A percentile compares a stretch with the other conserved stretches of the same genome.
phyloP scores from a whole-genome alignment of 768 basidiomycete species.

The Polyporus arcularius region DNA sequence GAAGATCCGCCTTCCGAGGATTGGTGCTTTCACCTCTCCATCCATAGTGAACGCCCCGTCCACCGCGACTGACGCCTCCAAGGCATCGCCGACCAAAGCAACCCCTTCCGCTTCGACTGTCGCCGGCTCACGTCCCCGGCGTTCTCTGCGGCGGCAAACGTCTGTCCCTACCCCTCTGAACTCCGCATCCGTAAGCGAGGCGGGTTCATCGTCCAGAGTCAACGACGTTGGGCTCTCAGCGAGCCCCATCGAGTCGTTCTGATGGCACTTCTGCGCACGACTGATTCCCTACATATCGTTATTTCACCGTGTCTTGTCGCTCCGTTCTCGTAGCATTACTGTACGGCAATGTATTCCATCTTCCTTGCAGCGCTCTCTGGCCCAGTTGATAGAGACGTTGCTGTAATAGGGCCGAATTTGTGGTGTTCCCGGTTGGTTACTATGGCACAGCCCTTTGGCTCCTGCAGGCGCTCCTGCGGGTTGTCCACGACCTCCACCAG shows the following conservation, averaged over 20 bases:
- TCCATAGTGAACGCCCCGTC: neutral
- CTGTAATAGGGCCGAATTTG: neutral
- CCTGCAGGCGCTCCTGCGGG: no score
- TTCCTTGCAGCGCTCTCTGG: neutral
- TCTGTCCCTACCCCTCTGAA: conserved; percentile 23
- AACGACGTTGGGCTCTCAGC: conserved; percentile 12
- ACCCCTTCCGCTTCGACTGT: neutral
- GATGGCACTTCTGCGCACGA: conserved; percentile 3
- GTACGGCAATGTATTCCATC: conserved; percentile 16
- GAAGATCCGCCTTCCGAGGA: conserved; percentile 33
- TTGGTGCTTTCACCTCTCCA: conserved; percentile 19
- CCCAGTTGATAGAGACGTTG: no score
- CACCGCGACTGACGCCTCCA: conserved; percentile 5
- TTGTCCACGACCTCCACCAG: no score
- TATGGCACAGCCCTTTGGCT: no score
- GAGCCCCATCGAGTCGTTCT: conserved; percentile 13
- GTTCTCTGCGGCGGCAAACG: conserved; percentile 22
- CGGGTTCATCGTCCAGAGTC: conserved; percentile 16
- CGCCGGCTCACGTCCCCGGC: conserved; percentile 17
- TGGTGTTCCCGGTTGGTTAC: neutral
- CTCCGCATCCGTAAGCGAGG: conserved; percentile 22
- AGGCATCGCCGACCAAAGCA: conserved; percentile 16
- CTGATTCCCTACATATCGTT: conserved; percentile 17
- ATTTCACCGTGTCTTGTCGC: conserved; percentile 15
- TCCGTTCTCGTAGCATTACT: conserved; percentile 7